These are phyloP conservation scores for Eucalyptus brandiana DNA, from an alignment of 345 rosid species.

Conservation along the genomic window DNA sequence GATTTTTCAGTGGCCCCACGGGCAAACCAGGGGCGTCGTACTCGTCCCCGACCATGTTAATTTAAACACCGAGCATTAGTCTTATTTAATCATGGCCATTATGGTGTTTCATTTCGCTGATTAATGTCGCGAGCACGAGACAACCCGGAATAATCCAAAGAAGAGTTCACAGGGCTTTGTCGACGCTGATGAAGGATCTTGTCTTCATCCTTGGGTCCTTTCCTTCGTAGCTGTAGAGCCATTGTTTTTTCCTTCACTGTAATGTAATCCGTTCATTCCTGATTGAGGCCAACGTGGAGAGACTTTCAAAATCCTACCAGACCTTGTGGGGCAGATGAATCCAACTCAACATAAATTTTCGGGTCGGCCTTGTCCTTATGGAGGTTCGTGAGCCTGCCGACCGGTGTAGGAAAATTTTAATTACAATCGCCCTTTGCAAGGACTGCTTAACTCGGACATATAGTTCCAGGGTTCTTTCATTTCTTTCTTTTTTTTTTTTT, in stretches of 20 bases:
- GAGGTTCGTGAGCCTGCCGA: neutral
- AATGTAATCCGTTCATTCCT: neutral
- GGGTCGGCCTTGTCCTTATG: neutral
- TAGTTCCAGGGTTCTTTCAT: neutral
- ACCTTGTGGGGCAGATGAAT: neutral
- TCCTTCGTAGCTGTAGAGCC: neutral
- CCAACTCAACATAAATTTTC: neutral
- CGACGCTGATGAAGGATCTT: neutral
- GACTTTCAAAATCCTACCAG: neutral
- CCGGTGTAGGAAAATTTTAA: neutral
- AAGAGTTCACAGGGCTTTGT: neutral
- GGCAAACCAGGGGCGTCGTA: neutral
- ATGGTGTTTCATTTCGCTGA: neutral
- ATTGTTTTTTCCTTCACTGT: neutral
- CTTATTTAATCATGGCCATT: neutral
- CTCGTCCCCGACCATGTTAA: neutral
- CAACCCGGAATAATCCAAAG: neutral
- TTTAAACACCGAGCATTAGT: neutral
- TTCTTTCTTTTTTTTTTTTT: neutral
- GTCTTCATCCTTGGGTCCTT: neutral
- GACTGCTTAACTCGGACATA: neutral
- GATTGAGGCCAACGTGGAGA: neutral
- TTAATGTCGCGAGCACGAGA: neutral
- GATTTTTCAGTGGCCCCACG: neutral
- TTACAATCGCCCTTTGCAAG: neutral